Conservation (phyloP, 208 protist genomes). For the Phytomonas sp. region DNA sequence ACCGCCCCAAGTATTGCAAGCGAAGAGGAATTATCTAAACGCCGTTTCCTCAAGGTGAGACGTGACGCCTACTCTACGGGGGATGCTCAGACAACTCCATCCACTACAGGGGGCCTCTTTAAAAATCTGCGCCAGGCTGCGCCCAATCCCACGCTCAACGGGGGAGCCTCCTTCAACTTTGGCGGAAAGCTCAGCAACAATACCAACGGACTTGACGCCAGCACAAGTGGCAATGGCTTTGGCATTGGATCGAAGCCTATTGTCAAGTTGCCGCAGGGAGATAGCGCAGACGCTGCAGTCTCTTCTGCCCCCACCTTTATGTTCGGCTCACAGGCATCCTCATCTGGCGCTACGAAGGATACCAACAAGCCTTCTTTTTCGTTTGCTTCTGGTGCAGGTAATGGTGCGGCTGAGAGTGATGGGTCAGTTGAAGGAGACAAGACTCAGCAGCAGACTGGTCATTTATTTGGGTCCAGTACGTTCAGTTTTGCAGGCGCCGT, state of each 20-base stretch:
- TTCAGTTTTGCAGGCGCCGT: constrained; percentile 63
- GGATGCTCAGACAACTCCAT: constrained; percentile 5
- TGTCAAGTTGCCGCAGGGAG: not conserved
- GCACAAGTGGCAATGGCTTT: not conserved
- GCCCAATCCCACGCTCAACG: constrained; percentile 2
- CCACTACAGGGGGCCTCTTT: constrained; percentile 23
- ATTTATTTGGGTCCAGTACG: constrained; percentile 26
- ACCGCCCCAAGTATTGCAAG: constrained; percentile 47
- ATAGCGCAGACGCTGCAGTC: not conserved
- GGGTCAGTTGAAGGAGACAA: constrained; percentile 12
- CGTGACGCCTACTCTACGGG: constrained; percentile 15
- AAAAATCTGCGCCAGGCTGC: constrained; percentile 21
- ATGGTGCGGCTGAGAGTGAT: not conserved
- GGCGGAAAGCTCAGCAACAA: not conserved
- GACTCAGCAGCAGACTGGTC: not conserved
- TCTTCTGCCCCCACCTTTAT: constrained; percentile 7
- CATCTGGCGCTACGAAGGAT: not conserved
- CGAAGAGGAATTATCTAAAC: constrained; percentile 40
- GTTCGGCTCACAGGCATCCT: constrained; percentile 12
- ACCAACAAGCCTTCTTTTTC: constrained; percentile 1
- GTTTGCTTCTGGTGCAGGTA: constrained; percentile 9
- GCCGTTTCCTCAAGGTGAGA: constrained; percentile 52
- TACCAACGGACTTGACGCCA: not conserved
- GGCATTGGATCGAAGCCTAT: not conserved
- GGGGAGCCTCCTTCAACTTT: constrained; percentile 21